Percentiles rank a stretch among this genome's conserved stretches.
Conservation (phyloP, 163 green algal species). For the Coccomyxa subellipsoidea region DNA sequence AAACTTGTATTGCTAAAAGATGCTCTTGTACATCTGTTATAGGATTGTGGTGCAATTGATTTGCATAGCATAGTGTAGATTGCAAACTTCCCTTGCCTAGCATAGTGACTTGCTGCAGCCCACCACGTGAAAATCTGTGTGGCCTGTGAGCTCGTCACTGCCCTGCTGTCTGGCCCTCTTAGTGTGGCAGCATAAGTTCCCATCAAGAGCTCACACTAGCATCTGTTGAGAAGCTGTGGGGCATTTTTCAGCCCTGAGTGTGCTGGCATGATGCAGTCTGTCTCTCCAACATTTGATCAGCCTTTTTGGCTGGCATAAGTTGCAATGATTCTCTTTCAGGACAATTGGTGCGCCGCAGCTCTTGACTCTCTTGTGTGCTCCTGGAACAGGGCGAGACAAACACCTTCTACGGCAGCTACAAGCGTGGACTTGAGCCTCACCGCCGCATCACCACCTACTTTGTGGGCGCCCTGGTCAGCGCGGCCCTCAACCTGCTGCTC, state of each 20-base stretch:
- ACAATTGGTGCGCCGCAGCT: no score
- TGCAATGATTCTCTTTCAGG: no score
- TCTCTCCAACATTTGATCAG: no score
- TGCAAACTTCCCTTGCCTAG: neutral
- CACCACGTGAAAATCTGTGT: neutral
- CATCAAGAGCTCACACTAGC: no score
- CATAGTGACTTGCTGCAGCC: neutral
- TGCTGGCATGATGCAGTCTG: neutral
- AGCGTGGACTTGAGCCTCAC: neutral
- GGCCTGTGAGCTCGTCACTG: no score
- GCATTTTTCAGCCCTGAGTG: neutral
- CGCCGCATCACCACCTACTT: slow-evolving; percentile 1
- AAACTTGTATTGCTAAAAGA: neutral
- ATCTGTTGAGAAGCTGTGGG: no score
- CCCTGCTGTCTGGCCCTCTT: no score
- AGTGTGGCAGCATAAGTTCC: no score
- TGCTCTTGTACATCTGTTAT: neutral
- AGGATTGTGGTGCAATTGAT: neutral
- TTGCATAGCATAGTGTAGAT: no score
- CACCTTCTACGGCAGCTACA: neutral
- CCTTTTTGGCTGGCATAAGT: no score
- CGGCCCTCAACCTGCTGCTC: neutral
- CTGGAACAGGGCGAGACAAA: neutral
- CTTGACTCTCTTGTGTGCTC: no score
- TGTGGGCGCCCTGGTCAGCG: neutral